Conservation (phyloP, 148 eudicot species). For the Heliosperma pusillum region DNA sequence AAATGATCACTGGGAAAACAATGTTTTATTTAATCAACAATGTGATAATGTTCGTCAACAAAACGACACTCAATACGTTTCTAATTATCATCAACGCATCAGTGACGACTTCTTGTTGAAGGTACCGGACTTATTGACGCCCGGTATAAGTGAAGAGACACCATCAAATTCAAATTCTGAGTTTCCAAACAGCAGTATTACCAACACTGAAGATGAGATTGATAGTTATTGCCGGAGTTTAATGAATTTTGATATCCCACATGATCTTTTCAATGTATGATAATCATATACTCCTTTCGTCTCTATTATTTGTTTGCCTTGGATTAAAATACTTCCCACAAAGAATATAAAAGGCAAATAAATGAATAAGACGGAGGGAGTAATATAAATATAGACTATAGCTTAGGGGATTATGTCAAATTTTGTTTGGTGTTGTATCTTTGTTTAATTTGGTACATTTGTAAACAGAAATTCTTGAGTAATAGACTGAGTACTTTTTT, state of each 20-base stretch:
- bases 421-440: slow-evolving; percentile 14
- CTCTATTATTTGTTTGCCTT: too few relatives aligned
- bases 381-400: too few relatives aligned
- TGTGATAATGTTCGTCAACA: not conserved
- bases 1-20: slow-evolving; percentile 15
- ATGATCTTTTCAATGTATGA: slow-evolving; percentile 22
- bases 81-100: slow-evolving; percentile 32
- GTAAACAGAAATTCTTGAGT: slow-evolving; percentile 5
- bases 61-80: slow-evolving; percentile 14
- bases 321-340: too few relatives aligned
- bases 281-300: too few relatives aligned
- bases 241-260: slow-evolving; percentile 28
- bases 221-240: slow-evolving; percentile 50
- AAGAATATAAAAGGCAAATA: too few relatives aligned
- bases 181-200: slow-evolving; percentile 28
- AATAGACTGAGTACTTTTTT: not conserved
- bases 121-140: slow-evolving; percentile 43
- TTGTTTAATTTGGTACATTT: slow-evolving; percentile 14
- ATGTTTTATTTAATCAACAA: not conserved
- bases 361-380: too few relatives aligned
- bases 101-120: slow-evolving; percentile 21
- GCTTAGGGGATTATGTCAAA: slow-evolving; percentile 4
- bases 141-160: slow-evolving; percentile 63
- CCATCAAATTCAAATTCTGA: slow-evolving; percentile 42
- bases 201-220: slow-evolving; percentile 54